Evolutionary conservation across 2,329 filamentous ascomycete genomes (phyloP).

Genomic region (Fusarium tupiense): DNA sequence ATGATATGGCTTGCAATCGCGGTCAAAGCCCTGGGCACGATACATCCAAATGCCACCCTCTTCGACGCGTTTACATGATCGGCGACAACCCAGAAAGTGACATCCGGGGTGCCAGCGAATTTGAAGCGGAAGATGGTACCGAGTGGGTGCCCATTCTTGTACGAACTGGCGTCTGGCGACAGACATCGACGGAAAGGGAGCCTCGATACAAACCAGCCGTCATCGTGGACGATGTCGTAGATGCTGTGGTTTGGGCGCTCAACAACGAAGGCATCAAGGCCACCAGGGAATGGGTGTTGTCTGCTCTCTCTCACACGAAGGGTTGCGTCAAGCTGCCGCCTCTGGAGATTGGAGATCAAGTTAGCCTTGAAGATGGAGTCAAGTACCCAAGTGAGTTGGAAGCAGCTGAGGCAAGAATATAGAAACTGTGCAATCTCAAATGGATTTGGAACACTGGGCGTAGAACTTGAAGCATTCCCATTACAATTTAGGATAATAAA

Average conservation of each 20-base stretch:
- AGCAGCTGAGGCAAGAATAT: slow-evolving; percentile 32
- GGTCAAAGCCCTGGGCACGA: slow-evolving; percentile 21
- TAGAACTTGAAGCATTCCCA: too few species aligned
- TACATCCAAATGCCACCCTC: slow-evolving; percentile 53
- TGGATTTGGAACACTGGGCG: not conserved
- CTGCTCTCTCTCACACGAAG: slow-evolving; percentile 41
- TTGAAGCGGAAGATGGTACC: slow-evolving; percentile 71
- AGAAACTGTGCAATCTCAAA: not conserved
- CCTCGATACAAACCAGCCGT: slow-evolving; percentile 71
- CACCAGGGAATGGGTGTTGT: slow-evolving; percentile 46
- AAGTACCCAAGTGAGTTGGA: slow-evolving; percentile 39
- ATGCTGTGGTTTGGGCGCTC: slow-evolving; percentile 81
- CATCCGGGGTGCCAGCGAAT: slow-evolving; percentile 86
- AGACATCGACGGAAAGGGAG: slow-evolving; percentile 51
- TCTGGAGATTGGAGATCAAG: slow-evolving; percentile 17
- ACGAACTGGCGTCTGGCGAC: slow-evolving; percentile 78
- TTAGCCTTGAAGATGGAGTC: not conserved
- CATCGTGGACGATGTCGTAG: slow-evolving; percentile 78
- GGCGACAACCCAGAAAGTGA: slow-evolving; percentile 92
- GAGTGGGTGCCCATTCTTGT: slow-evolving; percentile 83
- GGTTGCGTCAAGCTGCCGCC: slow-evolving; percentile 41
- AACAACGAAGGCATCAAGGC: slow-evolving; percentile 60
- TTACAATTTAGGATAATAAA: not conserved
- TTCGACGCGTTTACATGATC: slow-evolving; percentile 90
- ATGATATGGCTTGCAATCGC: slow-evolving; percentile 39